Conservation (phyloP, 257 asterid genomes). For the Avicennia marina region DNA sequence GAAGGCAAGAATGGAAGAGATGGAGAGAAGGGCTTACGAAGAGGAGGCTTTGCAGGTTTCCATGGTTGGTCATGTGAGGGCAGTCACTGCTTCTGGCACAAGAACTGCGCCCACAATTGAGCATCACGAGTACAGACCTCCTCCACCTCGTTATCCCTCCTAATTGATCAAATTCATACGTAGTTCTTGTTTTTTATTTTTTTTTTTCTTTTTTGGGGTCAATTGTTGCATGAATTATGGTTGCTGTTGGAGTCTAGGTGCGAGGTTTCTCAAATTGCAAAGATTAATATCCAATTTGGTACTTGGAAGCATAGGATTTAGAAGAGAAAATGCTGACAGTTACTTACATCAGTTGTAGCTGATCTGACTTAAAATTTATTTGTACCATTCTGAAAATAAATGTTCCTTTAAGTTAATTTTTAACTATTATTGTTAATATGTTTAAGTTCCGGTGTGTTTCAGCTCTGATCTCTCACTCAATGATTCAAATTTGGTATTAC, state of each 20-base stretch:
- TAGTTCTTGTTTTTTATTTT: not conserved
- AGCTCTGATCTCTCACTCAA: no score
- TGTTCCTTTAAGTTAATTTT: not conserved
- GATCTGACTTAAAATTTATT: conserved; percentile 9
- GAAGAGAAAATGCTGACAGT: conserved; percentile 27
- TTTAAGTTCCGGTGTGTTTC: not conserved
- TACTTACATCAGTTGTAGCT: conserved; percentile 17
- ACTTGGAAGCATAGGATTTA: no score
- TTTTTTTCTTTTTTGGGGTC: not conserved
- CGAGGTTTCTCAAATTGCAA: conserved; percentile 2
- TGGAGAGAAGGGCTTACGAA: conserved; percentile 84
- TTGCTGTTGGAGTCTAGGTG: conserved; percentile 22
- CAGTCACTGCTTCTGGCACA: conserved; percentile 58
- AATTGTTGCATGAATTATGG: conserved; percentile 19
- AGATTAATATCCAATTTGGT: not conserved
- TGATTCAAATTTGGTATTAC: no score
- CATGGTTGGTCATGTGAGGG: conserved; percentile 95
- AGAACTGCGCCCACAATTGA: conserved; percentile 68
- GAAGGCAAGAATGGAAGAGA: conserved; percentile 80
- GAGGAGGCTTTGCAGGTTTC: conserved; percentile 94
- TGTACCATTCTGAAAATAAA: not conserved
- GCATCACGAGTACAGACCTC: conserved; percentile 41
- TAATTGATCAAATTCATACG: no score
- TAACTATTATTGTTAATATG: not conserved
- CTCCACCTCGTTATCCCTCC: conserved; percentile 21